phyloP scores from a whole-genome alignment of 208 protist species.

The Endotrypanum monterogeii region DNA sequence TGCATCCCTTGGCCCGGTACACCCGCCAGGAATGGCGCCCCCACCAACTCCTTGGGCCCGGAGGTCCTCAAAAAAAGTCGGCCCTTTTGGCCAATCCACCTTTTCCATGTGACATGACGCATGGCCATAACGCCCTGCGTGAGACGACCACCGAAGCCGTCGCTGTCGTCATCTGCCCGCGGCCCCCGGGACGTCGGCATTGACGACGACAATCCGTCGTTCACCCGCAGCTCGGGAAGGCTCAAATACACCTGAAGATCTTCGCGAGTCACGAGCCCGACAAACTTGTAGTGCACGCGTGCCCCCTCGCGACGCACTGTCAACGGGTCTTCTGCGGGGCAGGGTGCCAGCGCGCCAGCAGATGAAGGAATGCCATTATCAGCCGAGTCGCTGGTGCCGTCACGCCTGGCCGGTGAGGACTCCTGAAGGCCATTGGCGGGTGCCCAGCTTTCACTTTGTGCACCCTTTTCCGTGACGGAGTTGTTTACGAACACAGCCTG shows the following conservation, averaged over 20 bases:
- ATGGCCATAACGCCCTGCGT: slow-evolving; percentile 43
- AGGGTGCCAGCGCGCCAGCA: neutral
- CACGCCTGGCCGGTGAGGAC: neutral
- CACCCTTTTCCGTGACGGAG: neutral
- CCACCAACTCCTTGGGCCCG: slow-evolving; percentile 46
- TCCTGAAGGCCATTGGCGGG: neutral
- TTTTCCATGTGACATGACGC: slow-evolving; percentile 73
- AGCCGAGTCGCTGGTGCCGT: neutral
- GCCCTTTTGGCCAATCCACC: slow-evolving; percentile 76
- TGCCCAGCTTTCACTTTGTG: neutral
- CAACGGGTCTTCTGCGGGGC: neutral
- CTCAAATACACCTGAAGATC: slow-evolving; percentile 85
- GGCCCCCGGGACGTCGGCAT: slow-evolving; percentile 9
- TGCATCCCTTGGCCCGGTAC: slow-evolving; percentile 1
- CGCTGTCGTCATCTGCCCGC: slow-evolving; percentile 33
- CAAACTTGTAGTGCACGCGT: slow-evolving; percentile 66
- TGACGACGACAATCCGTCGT: slow-evolving; percentile 2
- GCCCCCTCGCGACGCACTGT: neutral
- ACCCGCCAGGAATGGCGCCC: slow-evolving; percentile 25
- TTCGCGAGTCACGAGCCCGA: slow-evolving; percentile 86
- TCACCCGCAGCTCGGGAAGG: slow-evolving; percentile 47
- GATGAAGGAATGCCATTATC: neutral
- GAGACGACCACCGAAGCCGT: slow-evolving; percentile 54
- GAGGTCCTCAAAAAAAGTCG: slow-evolving; percentile 59
- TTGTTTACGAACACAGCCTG: slow-evolving; percentile 22